Percentiles rank a stretch among this genome's conserved stretches.
These are phyloP conservation scores for Pichia sp. DNA, from an alignment of 1,139 yeast genomes.

Conservation along the genomic window DNA sequence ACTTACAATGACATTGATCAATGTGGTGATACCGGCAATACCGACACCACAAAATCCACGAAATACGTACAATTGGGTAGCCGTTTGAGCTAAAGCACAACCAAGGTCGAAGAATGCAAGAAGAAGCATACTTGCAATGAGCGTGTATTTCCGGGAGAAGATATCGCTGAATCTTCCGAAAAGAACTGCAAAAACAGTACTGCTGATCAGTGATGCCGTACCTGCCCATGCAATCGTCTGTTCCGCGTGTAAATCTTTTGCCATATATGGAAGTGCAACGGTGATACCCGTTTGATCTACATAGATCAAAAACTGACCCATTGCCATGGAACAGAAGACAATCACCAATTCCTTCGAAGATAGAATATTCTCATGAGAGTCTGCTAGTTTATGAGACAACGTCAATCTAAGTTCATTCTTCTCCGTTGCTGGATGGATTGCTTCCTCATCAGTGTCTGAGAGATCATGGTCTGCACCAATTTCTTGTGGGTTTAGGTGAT, in stretches of 20 bases:
- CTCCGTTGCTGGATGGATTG: no score
- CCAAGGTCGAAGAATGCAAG: constrained; percentile 23
- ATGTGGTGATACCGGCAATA: constrained; percentile 42
- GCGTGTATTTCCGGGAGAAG: constrained; percentile 41
- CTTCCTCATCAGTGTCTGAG: no score
- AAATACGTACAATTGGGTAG: constrained; percentile 36
- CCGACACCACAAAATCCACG: constrained; percentile 48
- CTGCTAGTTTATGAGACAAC: constrained; percentile 3
- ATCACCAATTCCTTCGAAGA: constrained; percentile 14
- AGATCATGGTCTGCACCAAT: no score
- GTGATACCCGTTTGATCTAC: constrained; percentile 38
- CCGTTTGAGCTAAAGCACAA: constrained; percentile 35
- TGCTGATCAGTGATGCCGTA: constrained; percentile 37
- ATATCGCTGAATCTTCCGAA: constrained; percentile 25
- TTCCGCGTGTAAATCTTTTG: constrained; percentile 16
- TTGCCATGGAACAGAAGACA: constrained; percentile 16
- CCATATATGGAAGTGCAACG: constrained; percentile 19
- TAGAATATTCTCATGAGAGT: constrained; percentile 16
- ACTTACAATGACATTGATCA: constrained; percentile 40
- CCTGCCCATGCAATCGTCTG: constrained; percentile 40
- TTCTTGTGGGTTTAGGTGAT: no score
- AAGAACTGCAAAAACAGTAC: constrained; percentile 17
- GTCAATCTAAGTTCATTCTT: no score
- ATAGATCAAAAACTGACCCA: constrained; percentile 22
- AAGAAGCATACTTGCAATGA: constrained; percentile 31